Base-by-base conservation (phyloP, 345 rosid genomes). In the Syzygium aqueum region DNA sequence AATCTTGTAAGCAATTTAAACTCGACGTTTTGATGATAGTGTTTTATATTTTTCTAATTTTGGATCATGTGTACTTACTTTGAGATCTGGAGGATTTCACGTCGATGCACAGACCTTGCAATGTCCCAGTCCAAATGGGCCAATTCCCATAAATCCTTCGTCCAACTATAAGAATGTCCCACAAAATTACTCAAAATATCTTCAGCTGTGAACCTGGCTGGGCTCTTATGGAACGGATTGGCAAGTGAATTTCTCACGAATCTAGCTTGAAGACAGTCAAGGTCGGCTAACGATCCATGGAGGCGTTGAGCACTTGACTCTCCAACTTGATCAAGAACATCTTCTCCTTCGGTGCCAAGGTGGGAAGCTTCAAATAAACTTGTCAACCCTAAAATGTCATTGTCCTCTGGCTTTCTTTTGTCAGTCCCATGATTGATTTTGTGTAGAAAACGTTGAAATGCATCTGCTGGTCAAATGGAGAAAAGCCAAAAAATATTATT, bases 301-400 rank as follows among this genome's bases (percentile, higher is more conserved):
- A 87, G 80, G 78, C 27, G 46, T 4, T 16, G 33, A 28, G 5
- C 43, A 51, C 89, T 87, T 11, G 85, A 89, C 5, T 83, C 87
- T 85, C 89, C 88, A 7, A 90, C 91, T 73, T 90, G 90, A 33
- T 92, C 94, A 16, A 92, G 94, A 43, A 52, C 84, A 84, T 91
- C 89, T 91, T 94, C 97, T 11, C 92, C 96, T 28, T 85, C 88
- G 15, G 88, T 80, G 61, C 92, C 80, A 14, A 95, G 88, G 33
- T 92, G 92, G 16, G 94, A 90, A 85, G 98, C 98, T 89, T 94
- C 95, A 50, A 85, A 92, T 84, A 93, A 77, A 50, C 87, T 90
- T 84, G 90, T 87, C 63, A 95, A 37, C 28, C 92, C 94, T 84
- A 84, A 10, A 6, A 83, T 46, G 54, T 87, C 88, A 3, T 19